These are phyloP conservation scores for Kwoniella dejecticola DNA, from an alignment of 768 basidiomycete species.

Conservation along the genomic window DNA sequence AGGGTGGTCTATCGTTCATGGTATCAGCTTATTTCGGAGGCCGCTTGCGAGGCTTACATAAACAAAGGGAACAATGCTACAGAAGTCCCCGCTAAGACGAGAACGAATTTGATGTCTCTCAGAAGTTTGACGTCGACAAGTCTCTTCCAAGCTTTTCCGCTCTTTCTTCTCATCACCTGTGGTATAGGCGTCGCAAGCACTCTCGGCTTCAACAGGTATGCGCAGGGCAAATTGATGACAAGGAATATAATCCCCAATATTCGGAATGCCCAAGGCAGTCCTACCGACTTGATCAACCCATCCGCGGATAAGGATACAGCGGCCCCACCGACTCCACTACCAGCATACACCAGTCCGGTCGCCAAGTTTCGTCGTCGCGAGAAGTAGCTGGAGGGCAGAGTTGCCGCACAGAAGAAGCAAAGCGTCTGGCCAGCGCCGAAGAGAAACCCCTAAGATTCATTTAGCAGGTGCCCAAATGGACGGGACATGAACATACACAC, in stretches of 20 bases:
- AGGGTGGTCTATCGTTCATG: conserved; percentile 25
- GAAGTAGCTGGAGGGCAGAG: conserved; percentile 34
- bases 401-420: conserved; percentile 24
- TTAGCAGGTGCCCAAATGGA: conserved; percentile 17
- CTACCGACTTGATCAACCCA: conserved; percentile 23
- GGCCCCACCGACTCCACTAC: conserved; percentile 39
- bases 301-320: conserved; percentile 27
- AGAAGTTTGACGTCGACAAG: conserved; percentile 24
- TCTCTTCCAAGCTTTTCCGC: not conserved
- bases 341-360: conserved; percentile 42
- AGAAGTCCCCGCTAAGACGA: conserved; percentile 23
- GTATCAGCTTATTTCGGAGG: too few species aligned
- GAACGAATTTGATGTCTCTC: conserved; percentile 27
- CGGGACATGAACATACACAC: too few species aligned
- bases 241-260: conserved; percentile 27
- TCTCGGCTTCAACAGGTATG: conserved; percentile 29
- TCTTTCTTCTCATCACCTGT: not conserved
- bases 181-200: not conserved
- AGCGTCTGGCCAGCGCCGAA: conserved; percentile 6
- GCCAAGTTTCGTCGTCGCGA: conserved; percentile 32
- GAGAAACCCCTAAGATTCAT: not conserved
- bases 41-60: conserved; percentile 13
- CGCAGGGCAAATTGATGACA: conserved; percentile 21
- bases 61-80: conserved; percentile 43
- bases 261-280: conserved; percentile 42